Evolutionary conservation across 768 basidiomycete species (phyloP).

Genomic region (Russula earlei): DNA sequence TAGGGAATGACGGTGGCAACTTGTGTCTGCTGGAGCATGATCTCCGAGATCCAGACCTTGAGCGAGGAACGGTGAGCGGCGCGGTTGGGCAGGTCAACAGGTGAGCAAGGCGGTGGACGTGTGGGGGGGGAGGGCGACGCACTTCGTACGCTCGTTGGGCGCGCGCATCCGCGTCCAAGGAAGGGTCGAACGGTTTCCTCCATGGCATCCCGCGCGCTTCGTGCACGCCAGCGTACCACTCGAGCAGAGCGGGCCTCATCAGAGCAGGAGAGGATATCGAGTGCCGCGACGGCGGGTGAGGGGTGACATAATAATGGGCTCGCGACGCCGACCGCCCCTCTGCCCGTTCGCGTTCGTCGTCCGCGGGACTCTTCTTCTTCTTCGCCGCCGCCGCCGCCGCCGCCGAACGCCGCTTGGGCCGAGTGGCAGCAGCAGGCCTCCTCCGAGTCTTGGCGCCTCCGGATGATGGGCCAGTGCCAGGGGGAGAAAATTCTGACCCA

Average conservation of each 20-base stretch:
- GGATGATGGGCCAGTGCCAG: too few relatives aligned
- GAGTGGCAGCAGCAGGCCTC: neutral
- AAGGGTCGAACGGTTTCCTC: constrained; percentile 63
- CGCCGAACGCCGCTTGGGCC: neutral
- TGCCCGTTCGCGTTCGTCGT: neutral
- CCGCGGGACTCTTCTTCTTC: neutral
- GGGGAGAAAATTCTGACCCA: constrained; percentile 10
- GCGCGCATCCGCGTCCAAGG: constrained; percentile 45
- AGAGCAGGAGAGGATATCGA: constrained; percentile 32
- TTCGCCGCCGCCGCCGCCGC: neutral
- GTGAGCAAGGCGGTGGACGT: too few relatives aligned
- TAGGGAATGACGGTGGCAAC: constrained; percentile 91
- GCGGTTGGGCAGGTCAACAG: neutral
- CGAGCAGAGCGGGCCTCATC: constrained; percentile 41
- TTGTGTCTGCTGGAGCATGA: constrained; percentile 97
- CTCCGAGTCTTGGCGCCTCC: too few relatives aligned
- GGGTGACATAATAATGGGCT: constrained; percentile 3
- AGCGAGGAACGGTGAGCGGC: neutral
- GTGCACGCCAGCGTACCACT: constrained; percentile 67
- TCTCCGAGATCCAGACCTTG: constrained; percentile 84
- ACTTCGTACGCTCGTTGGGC: constrained; percentile 92
- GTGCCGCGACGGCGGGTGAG: constrained; percentile 40
- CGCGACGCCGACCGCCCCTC: neutral
- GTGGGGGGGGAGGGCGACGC: constrained; percentile 15
- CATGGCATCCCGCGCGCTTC: constrained; percentile 81